A percentile compares a stretch with the other conserved stretches of the same genome.
phyloP scores from a whole-genome alignment of 2,329 filamentous ascomycete genomes.

The Aspergillus felis region DNA sequence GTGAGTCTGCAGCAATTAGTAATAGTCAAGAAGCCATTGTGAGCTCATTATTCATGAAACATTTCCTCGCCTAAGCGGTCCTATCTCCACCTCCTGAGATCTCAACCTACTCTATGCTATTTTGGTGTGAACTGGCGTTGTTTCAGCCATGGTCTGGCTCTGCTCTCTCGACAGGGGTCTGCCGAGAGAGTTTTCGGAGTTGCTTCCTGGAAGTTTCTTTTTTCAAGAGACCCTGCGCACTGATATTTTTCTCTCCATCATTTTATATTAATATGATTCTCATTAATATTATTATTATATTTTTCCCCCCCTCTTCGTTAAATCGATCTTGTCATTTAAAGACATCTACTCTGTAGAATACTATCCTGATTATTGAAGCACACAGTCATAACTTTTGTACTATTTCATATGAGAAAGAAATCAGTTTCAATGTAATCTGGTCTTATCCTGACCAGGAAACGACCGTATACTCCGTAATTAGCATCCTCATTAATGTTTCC shows the following conservation, averaged over 20 bases:
- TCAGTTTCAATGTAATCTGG: not conserved
- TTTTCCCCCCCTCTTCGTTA: conserved; percentile 1
- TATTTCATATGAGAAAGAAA: too few species aligned
- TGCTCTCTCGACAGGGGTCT: conserved; percentile 16
- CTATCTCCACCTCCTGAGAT: conserved; percentile 11
- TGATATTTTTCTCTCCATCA: not conserved
- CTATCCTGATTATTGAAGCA: not conserved
- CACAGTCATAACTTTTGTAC: too few species aligned
- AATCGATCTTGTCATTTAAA: not conserved
- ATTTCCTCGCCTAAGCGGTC: not conserved
- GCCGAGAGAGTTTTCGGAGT: conserved; percentile 21
- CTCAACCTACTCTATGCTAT: conserved; percentile 7
- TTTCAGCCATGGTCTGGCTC: conserved; percentile 18
- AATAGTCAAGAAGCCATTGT: not conserved
- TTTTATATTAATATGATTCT: conserved; percentile 7
- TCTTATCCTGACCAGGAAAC: not conserved
- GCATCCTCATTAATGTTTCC: not conserved
- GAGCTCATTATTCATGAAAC: conserved; percentile 28
- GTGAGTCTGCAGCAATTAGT: not conserved
- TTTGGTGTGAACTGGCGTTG: conserved; percentile 14
- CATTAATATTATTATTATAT: conserved; percentile 12
- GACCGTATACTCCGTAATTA: not conserved
- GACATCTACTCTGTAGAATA: not conserved
- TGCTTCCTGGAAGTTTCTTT: conserved; percentile 19
- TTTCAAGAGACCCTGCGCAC: conserved; percentile 21